These are phyloP conservation scores for Erythrobasidium hasegawianum DNA, from an alignment of 1,284 basidiomycete genomes.

Conservation along the genomic window DNA sequence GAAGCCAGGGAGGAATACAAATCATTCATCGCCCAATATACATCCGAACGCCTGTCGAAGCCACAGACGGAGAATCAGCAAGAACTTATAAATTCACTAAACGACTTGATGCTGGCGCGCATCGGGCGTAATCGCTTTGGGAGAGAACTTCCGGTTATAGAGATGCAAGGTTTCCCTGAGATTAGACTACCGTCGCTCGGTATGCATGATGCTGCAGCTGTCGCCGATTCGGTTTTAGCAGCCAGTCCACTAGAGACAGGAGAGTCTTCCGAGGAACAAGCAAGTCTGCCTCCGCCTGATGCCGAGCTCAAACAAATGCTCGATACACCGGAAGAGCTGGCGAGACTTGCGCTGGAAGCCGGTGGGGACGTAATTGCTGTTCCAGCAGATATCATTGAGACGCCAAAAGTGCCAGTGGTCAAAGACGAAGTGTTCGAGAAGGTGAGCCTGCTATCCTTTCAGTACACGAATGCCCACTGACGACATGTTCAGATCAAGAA, in stretches of 20 bases:
- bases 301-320: neutral
- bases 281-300: neutral
- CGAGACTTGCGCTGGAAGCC: neutral
- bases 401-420: neutral
- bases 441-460: conserved; percentile 13
- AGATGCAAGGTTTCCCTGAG: conserved; percentile 18
- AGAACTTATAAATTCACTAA: conserved; percentile 44
- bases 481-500: conserved; percentile 30
- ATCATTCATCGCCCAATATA: conserved; percentile 43
- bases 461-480: neutral
- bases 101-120: conserved; percentile 44
- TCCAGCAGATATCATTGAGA: neutral
- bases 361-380: too few relatives aligned
- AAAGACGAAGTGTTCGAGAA: conserved; percentile 3
- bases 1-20: conserved; percentile 52
- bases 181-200: neutral
- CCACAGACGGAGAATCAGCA: conserved; percentile 46
- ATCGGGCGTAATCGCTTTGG: conserved; percentile 44
- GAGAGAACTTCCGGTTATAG: conserved; percentile 18
- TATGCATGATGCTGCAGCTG: neutral
- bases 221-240: neutral
- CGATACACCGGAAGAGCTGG: neutral
- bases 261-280: neutral
- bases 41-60: conserved; percentile 42
- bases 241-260: conserved; percentile 4